Percentiles rank a stretch among this genome's conserved stretches.
Evolutionary conservation across 495 filamentous ascomycete genomes (phyloP).

Genomic region (Podospora conica): DNA sequence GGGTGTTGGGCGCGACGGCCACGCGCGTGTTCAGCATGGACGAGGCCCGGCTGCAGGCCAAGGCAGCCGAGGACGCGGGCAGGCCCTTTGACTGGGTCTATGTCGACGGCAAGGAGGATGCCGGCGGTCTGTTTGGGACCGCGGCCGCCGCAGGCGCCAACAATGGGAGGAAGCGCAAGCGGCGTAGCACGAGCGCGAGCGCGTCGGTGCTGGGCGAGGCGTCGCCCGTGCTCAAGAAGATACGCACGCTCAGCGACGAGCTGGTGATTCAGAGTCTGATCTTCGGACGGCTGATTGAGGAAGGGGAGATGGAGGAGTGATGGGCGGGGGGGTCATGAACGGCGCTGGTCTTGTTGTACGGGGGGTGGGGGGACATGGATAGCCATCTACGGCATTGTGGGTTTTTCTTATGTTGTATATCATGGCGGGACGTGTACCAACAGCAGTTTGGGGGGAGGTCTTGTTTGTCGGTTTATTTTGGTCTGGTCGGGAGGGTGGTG

Average conservation of each 20-base stretch:
- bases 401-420: neutral
- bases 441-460: neutral
- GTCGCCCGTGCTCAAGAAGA: constrained; percentile 36
- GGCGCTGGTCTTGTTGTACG: too few species aligned
- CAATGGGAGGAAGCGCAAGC: constrained; percentile 39
- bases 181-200: constrained; percentile 32
- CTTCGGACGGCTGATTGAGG: constrained; percentile 68
- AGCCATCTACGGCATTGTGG: neutral
- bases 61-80: constrained; percentile 42
- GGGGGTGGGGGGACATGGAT: neutral
- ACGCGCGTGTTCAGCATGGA: constrained; percentile 57
- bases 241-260: constrained; percentile 70
- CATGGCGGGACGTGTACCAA: neutral
- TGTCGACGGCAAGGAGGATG: constrained; percentile 50
- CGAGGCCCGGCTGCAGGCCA: constrained; percentile 52
- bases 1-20: constrained; percentile 68
- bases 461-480: neutral
- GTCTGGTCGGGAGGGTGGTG: neutral
- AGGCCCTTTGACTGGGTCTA: constrained; percentile 74
- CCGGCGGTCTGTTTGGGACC: constrained; percentile 24
- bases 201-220: constrained; percentile 22
- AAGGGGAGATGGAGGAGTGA: constrained; percentile 41
- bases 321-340: too few species aligned
- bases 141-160: neutral
- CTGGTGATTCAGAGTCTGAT: constrained; percentile 91